Evolutionary conservation across 345 rosid genomes (phyloP), one percentile per base, ranked within the genome.

Genomic region (Populus pruinosa): DNA sequence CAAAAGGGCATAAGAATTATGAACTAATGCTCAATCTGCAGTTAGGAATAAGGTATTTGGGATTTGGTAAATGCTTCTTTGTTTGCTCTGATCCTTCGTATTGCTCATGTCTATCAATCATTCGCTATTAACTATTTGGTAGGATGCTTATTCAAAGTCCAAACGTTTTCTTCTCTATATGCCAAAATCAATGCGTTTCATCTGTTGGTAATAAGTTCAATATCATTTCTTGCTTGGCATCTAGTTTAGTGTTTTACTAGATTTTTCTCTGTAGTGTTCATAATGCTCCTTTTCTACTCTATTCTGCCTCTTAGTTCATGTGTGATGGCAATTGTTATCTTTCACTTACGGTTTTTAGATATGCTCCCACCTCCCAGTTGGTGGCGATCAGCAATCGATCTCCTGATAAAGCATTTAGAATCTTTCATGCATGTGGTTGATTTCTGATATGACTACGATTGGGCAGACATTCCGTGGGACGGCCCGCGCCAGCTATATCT

Each of bases 21-120:
- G 98, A 96, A 11, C 97, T 96, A 75, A 96, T 96, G 99, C 98
- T 96, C 69, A 94, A 96, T 83, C 88, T 96, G 83, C 99, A 96
- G 87, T 78, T 94, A 23, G 99, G 99, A 73, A 94, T 96, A 83
- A 93, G 99, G 99, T 94, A 86, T 2, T 47, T 55, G 33, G 25
- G 25, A 7, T 77, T 65, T 72, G 29, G 53, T 67, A 38, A 11
- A 39, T 71, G 69, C 18, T 65, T 76, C 63, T n/a, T 5, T 61
- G 8, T 73, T 21, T 21, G 33, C 55, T 63, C 25, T 53, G 21
- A 80, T 13, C 14, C 27, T 69, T 66, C 14, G 74, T n/a, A 4
- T 62, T 38, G 29, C 29, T 23, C 62, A 59, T 69, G 27, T 29
- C 25, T 71, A 29, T 2, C 31, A n/a, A 31, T 47, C 65, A 55